These are phyloP conservation scores for Xylaria sp. DNA, from an alignment of 2,329 filamentous ascomycete genomes.

Conservation along the genomic window DNA sequence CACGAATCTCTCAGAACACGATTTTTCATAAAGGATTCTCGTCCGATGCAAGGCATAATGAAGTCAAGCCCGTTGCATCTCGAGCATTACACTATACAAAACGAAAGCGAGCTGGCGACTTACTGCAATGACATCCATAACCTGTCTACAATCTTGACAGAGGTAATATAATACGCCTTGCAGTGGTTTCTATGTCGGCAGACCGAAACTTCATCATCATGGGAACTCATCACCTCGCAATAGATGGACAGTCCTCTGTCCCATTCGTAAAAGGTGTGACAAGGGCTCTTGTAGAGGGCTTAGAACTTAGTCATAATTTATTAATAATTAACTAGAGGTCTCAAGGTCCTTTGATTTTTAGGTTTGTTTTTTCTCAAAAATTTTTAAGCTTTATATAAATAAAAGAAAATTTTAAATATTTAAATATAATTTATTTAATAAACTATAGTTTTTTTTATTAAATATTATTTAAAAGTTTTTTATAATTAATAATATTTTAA, in stretches of 20 bases:
- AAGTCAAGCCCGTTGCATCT: not conserved
- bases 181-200: not conserved
- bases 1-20: slow-evolving; percentile 15
- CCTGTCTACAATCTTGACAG: not conserved
- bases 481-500: too few relatives aligned
- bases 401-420: too few relatives aligned
- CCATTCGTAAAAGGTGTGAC: not conserved
- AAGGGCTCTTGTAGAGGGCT: too few relatives aligned
- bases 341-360: too few relatives aligned
- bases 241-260: not conserved
- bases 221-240: not conserved
- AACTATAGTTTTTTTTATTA: too few relatives aligned
- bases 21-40: not conserved
- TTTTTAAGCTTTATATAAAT: too few relatives aligned
- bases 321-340: too few relatives aligned
- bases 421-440: too few relatives aligned
- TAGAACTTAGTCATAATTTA: too few relatives aligned
- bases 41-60: slow-evolving; percentile 8
- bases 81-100: not conserved
- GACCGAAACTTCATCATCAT: not conserved
- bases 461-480: too few relatives aligned
- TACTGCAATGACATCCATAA: not conserved
- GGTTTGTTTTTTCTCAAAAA: too few relatives aligned
- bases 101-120: not conserved
- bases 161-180: not conserved